phyloP scores from a whole-genome alignment of 2,329 filamentous ascomycete species.

The Trichoderma polysporum region DNA sequence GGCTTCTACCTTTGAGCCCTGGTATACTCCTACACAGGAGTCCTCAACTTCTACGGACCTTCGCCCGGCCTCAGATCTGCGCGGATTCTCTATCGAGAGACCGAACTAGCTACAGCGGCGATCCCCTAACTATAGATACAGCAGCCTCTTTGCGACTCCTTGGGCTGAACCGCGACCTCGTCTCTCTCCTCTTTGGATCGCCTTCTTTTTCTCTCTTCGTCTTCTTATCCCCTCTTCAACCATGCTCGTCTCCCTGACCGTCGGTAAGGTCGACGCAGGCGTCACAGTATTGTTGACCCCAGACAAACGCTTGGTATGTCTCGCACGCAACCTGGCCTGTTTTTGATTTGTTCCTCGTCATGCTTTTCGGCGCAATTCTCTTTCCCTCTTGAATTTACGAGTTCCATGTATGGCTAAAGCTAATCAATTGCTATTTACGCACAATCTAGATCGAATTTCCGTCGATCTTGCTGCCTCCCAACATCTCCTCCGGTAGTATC shows the following conservation, averaged over 20 bases:
- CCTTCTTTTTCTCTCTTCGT: background rate
- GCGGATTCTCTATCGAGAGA: background rate
- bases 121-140: background rate
- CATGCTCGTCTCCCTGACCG: slow-evolving; percentile 96
- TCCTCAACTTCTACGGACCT: background rate
- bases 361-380: too few species aligned
- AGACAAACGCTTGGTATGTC: slow-evolving; percentile 87
- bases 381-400: background rate
- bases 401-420: background rate
- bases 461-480: slow-evolving; percentile 90
- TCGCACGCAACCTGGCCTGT: slow-evolving; percentile 23
- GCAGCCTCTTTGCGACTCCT: slow-evolving; percentile 3
- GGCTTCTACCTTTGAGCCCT: background rate
- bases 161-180: background rate
- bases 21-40: background rate
- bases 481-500: slow-evolving; percentile 94
- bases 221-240: slow-evolving; percentile 16
- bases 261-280: slow-evolving; percentile 98
- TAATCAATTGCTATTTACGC: slow-evolving; percentile 18
- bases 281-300: slow-evolving; percentile 95
- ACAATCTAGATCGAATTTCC: slow-evolving; percentile 86
- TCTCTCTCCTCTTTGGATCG: background rate
- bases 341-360: background rate
- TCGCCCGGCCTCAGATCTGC: background rate
- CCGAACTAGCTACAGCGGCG: background rate